Evolutionary conservation across 2,329 filamentous ascomycete species (phyloP).

Genomic region (Tetracladium maxilliforme): DNA sequence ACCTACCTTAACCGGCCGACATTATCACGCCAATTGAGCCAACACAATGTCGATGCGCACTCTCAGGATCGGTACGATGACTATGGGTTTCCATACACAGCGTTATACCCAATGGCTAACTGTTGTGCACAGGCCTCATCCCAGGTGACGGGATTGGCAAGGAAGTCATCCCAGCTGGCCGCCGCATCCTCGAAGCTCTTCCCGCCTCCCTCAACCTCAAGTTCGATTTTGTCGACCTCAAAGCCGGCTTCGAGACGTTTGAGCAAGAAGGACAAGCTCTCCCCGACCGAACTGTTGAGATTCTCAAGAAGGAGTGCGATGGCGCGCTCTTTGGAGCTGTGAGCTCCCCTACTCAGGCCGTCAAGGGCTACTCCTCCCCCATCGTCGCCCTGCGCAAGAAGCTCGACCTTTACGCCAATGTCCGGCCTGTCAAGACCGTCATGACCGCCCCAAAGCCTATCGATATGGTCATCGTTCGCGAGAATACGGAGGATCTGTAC

Average conservation of each 20-base stretch:
- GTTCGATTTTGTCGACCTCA: slow-evolving; percentile 87
- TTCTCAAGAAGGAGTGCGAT: slow-evolving; percentile 83
- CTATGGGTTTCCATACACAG: neutral
- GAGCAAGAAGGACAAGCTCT: slow-evolving; percentile 78
- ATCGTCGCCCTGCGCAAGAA: slow-evolving; percentile 94
- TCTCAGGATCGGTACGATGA: slow-evolving; percentile 48
- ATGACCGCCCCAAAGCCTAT: slow-evolving; percentile 52
- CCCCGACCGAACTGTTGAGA: slow-evolving; percentile 79
- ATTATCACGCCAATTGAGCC: too few relatives aligned
- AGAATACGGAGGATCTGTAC: slow-evolving; percentile 98
- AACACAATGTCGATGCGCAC: slow-evolving; percentile 46
- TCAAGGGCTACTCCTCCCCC: slow-evolving; percentile 90
- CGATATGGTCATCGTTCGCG: slow-evolving; percentile 94
- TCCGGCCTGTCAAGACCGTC: slow-evolving; percentile 84
- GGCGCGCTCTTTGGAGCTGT: slow-evolving; percentile 95
- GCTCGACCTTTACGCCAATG: slow-evolving; percentile 92
- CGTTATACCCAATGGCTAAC: neutral
- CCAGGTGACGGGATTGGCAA: slow-evolving; percentile 96
- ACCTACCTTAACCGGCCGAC: too few relatives aligned
- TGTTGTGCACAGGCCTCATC: slow-evolving; percentile 60
- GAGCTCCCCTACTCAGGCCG: slow-evolving; percentile 75
- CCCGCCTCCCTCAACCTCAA: slow-evolving; percentile 81
- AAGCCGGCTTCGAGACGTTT: slow-evolving; percentile 89
- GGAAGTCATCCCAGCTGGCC: slow-evolving; percentile 93
- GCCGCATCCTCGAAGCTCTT: slow-evolving; percentile 81